These are phyloP conservation scores for Vigna nakashimae DNA, from an alignment of 306 rosid species.

Conservation along the genomic window DNA sequence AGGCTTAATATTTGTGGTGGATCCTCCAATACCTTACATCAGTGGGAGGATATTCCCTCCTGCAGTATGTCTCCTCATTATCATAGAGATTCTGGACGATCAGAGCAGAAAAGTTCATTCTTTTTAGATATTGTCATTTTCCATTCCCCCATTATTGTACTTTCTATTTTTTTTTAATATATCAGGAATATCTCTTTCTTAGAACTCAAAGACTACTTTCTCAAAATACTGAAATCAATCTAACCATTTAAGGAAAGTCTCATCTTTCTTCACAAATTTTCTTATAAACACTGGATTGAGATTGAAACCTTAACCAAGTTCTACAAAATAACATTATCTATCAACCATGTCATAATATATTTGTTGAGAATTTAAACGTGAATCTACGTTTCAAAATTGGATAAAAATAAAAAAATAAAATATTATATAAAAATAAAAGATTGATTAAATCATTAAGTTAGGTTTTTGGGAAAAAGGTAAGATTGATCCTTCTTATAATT, in stretches of 20 bases:
- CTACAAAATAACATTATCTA: too few species aligned
- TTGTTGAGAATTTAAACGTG: too few species aligned
- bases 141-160: neutral
- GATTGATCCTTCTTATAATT: too few species aligned
- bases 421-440: too few species aligned
- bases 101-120: conserved; percentile 56
- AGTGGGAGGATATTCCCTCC: conserved; percentile 59
- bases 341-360: too few species aligned
- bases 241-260: too few species aligned
- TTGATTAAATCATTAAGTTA: too few species aligned
- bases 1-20: conserved; percentile 49
- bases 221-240: too few species aligned
- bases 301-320: neutral
- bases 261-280: too few species aligned
- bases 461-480: too few species aligned
- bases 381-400: too few species aligned
- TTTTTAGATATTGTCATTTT: conserved; percentile 46
- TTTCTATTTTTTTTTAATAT: neutral
- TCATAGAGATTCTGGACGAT: conserved; percentile 38
- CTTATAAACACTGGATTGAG: neutral
- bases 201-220: neutral
- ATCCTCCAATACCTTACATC: conserved; percentile 52
- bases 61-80: conserved; percentile 41
- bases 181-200: neutral
- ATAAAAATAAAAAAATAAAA: too few species aligned